phyloP scores from a whole-genome alignment of 208 protist species.

The Wallacemonas collosoma region DNA sequence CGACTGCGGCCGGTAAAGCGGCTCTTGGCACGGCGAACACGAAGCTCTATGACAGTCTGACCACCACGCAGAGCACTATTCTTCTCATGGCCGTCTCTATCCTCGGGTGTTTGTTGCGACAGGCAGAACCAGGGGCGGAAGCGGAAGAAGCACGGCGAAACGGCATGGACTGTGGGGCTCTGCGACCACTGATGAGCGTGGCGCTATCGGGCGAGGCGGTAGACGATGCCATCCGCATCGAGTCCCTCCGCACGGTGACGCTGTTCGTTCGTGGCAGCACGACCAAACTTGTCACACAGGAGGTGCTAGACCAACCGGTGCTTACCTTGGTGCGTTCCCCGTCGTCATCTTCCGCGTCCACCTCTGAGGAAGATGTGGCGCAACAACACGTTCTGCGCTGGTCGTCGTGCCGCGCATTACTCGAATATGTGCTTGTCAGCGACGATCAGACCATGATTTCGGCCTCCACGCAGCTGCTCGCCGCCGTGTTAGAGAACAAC shows the following conservation, averaged over 20 bases:
- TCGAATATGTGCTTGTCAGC: constrained; percentile 59
- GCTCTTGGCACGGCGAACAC: too few relatives aligned
- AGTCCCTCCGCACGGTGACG: constrained; percentile 64
- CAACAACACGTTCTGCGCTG: constrained; percentile 30
- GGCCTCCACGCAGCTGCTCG: constrained; percentile 49
- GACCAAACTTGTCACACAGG: constrained; percentile 34
- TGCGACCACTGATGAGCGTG: constrained; percentile 49
- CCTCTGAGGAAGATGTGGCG: background rate
- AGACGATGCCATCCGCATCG: constrained; percentile 77
- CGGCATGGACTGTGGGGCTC: constrained; percentile 48
- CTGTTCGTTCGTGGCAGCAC: constrained; percentile 39
- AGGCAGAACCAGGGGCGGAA: constrained; percentile 35
- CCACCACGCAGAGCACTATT: constrained; percentile 9
- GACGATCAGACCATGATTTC: constrained; percentile 55
- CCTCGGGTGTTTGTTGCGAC: constrained; percentile 55
- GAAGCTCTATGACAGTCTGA: background rate
- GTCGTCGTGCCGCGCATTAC: constrained; percentile 44
- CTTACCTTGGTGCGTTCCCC: background rate
- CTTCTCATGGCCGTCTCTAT: constrained; percentile 60
- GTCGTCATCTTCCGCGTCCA: background rate
- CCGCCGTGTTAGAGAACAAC: constrained; percentile 28
- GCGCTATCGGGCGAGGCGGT: constrained; percentile 62
- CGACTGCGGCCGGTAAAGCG: too few relatives aligned
- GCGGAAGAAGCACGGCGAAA: constrained; percentile 1
- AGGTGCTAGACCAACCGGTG: constrained; percentile 38